phyloP scores from a whole-genome alignment of 192 early-diverging fungal genomes.

The Coemansia sp. region DNA sequence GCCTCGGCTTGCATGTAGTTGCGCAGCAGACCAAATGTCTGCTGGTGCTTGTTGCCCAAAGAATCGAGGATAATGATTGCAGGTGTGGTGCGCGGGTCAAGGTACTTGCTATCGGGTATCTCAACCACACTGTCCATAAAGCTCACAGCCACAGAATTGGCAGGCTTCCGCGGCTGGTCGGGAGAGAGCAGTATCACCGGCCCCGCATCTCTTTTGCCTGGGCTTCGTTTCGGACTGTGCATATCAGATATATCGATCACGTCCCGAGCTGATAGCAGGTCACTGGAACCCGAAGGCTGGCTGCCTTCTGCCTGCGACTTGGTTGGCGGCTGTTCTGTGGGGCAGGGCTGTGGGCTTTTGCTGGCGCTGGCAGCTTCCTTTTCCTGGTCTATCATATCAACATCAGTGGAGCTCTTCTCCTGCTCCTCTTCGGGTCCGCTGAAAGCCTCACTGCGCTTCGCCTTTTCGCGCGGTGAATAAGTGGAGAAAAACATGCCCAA shows the following conservation, averaged over 20 bases:
- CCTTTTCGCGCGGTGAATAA: background rate
- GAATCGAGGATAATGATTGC: slow-evolving; percentile 50
- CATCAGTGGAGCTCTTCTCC: background rate
- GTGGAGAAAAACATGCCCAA: slow-evolving; percentile 4
- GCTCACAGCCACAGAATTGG: slow-evolving; percentile 2
- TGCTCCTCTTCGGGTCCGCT: background rate
- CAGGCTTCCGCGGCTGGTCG: slow-evolving; percentile 1
- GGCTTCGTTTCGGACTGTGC: background rate
- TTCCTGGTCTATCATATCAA: background rate
- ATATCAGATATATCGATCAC: slow-evolving; percentile 17
- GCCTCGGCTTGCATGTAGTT: slow-evolving; percentile 61
- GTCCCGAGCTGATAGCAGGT: slow-evolving; percentile 2
- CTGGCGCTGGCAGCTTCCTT: background rate
- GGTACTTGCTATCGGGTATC: slow-evolving; percentile 18
- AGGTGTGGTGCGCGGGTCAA: slow-evolving; percentile 22
- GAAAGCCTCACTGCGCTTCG: background rate
- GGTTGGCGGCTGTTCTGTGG: background rate
- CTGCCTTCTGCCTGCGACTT: background rate
- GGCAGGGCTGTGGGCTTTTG: background rate
- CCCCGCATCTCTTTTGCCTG: background rate
- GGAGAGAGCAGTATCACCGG: background rate
- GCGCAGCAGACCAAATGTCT: slow-evolving; percentile 39
- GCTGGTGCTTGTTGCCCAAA: slow-evolving; percentile 43
- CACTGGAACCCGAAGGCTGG: background rate
- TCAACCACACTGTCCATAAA: slow-evolving; percentile 17